Conservation (phyloP, 306 rosid species). For the Vachellia collinsii region DNA sequence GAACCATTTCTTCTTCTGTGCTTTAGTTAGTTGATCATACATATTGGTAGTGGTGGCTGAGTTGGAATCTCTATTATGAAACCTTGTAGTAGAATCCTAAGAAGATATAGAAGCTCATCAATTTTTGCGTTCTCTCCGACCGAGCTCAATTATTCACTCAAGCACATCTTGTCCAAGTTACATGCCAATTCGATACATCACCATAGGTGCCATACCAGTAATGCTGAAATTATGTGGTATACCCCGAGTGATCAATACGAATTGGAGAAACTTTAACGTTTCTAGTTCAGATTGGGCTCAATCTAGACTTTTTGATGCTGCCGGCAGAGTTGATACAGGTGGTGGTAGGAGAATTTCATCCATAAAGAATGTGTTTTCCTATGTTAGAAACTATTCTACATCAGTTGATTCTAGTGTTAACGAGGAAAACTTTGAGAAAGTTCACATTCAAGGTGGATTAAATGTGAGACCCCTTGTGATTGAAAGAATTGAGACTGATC, state of each 20-base stretch:
- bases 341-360: conserved; percentile 47
- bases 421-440: conserved; percentile 65
- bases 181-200: conserved; percentile 27
- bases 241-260: conserved; percentile 45
- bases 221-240: conserved; percentile 47
- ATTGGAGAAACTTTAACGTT: conserved; percentile 58
- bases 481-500: conserved; percentile 49
- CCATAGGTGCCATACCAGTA: conserved; percentile 38
- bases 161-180: conserved; percentile 42
- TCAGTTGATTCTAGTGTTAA: conserved; percentile 66
- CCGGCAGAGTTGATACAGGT: conserved; percentile 39
- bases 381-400: conserved; percentile 76
- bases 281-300: conserved; percentile 54
- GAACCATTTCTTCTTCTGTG: conserved; percentile 29
- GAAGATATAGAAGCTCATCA: conserved; percentile 49
- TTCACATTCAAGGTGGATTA: conserved; percentile 73
- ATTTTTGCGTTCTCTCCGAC: conserved; percentile 53
- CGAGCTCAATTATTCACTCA: conserved; percentile 39
- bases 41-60: conserved; percentile 63
- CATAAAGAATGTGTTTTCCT: conserved; percentile 62
- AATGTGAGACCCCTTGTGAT: conserved; percentile 64
- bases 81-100: conserved; percentile 69
- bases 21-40: conserved; percentile 40
- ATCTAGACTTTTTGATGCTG: conserved; percentile 47
- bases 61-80: conserved; percentile 74